A percentile compares a stretch with the other conserved stretches of the same genome.
Conservation (phyloP, 2,329 filamentous ascomycete genomes). For the Aspergillus quadricinctus region DNA sequence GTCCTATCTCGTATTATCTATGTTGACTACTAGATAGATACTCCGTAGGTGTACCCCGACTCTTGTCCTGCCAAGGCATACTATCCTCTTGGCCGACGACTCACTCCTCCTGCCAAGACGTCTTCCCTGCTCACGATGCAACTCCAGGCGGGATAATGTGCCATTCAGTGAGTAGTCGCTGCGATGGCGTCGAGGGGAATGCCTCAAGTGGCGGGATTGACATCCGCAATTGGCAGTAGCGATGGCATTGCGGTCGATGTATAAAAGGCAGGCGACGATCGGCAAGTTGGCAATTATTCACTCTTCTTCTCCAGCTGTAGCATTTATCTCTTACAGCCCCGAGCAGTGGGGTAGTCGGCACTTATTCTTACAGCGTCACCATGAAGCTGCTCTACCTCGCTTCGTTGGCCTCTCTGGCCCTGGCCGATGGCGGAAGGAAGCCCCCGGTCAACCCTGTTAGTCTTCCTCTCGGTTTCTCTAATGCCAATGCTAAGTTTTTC, state of each 20-base stretch:
- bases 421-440: constrained; percentile 4
- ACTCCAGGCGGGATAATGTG: constrained; percentile 5
- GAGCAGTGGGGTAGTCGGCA: not conserved
- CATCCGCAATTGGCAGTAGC: not conserved
- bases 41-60: not conserved
- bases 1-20: no score
- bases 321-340: not conserved
- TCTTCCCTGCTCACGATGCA: constrained; percentile 5
- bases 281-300: not conserved
- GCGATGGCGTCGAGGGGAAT: not conserved
- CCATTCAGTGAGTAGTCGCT: not conserved
- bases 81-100: constrained; percentile 1
- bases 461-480: not conserved
- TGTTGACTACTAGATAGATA: no score
- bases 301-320: not conserved
- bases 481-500: not conserved
- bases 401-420: constrained; percentile 7
- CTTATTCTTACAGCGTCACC: not conserved
- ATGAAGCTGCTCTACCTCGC: constrained; percentile 10
- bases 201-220: not conserved
- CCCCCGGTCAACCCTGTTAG: constrained; percentile 8
- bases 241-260: not conserved
- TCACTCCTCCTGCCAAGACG: not conserved
- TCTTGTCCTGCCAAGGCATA: constrained; percentile 13
- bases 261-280: not conserved